These are phyloP conservation scores for Acacia confusa DNA, from an alignment of 306 rosid species.

Conservation along the genomic window DNA sequence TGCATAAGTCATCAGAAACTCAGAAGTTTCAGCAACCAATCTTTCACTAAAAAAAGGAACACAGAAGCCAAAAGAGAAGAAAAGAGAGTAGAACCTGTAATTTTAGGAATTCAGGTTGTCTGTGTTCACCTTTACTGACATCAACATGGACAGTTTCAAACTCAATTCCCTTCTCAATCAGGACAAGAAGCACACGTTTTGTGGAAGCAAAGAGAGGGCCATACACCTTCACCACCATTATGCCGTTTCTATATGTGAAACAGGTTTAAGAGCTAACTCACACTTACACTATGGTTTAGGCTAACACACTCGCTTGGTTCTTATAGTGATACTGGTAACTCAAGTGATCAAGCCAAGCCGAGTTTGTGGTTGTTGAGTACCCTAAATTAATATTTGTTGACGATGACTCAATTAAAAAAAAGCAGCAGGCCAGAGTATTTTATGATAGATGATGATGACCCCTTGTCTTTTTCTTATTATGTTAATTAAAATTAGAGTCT, in stretches of 20 bases:
- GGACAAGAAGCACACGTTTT: conserved; percentile 31
- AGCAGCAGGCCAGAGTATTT: not conserved
- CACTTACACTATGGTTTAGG: not conserved
- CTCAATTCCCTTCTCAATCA: conserved; percentile 27
- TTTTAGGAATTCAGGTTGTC: conserved; percentile 34
- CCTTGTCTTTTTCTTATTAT: not conserved
- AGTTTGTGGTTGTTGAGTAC: not conserved
- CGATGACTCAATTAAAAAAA: not conserved
- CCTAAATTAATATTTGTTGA: not conserved
- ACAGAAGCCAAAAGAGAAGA: not conserved
- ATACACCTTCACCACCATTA: conserved; percentile 39
- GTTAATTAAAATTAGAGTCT: no score
- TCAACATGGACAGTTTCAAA: conserved; percentile 31
- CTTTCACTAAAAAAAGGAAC: not conserved
- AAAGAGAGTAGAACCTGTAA: conserved; percentile 19
- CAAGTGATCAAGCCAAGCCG: not conserved
- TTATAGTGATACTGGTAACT: not conserved
- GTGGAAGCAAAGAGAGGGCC: conserved; percentile 26
- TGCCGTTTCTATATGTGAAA: not conserved
- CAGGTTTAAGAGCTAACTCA: not conserved
- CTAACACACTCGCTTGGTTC: not conserved
- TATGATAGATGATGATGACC: not conserved
- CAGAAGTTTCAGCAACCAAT: not conserved
- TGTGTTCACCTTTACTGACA: conserved; percentile 23
- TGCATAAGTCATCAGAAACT: not conserved